phyloP scores from a whole-genome alignment of 164 flowering plant genomes.

The Santalum album region DNA sequence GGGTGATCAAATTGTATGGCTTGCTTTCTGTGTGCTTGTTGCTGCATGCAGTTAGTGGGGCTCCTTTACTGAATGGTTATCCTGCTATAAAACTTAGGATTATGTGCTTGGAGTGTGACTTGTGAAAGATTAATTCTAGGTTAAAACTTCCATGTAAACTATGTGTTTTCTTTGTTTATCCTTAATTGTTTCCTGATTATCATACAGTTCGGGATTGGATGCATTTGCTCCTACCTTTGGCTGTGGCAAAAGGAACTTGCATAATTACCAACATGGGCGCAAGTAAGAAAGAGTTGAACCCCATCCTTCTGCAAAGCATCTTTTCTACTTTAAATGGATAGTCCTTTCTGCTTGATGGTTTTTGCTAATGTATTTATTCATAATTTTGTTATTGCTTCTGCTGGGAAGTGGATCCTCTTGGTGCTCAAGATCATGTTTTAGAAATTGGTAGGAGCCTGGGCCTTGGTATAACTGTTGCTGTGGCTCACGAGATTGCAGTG shows the following conservation, averaged over 20 bases:
- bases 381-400: neutral
- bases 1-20: no score
- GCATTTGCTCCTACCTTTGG: slow-evolving; percentile 68
- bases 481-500: slow-evolving; percentile 57
- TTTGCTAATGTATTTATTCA: neutral
- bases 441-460: slow-evolving; percentile 57
- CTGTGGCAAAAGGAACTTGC: slow-evolving; percentile 70
- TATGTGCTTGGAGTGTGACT: no score
- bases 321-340: neutral
- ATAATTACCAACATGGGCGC: slow-evolving; percentile 98
- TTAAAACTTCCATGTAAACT: no score
- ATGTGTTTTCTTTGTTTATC: neutral
- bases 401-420: slow-evolving; percentile 68
- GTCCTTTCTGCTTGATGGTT: neutral
- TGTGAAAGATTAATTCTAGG: no score
- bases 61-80: no score
- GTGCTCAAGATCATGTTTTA: slow-evolving; percentile 72
- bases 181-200: neutral
- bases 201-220: slow-evolving; percentile 84
- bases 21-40: no score
- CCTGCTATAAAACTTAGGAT: no score
- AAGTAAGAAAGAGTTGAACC: slow-evolving; percentile 30
- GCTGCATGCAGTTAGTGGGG: no score
- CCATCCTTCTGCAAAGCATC: neutral
- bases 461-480: slow-evolving; percentile 54